Evolutionary conservation across 1,139 yeast genomes (phyloP), one percentile per base, ranked within the genome.

Genomic region (Saccharomyces hybrid): DNA sequence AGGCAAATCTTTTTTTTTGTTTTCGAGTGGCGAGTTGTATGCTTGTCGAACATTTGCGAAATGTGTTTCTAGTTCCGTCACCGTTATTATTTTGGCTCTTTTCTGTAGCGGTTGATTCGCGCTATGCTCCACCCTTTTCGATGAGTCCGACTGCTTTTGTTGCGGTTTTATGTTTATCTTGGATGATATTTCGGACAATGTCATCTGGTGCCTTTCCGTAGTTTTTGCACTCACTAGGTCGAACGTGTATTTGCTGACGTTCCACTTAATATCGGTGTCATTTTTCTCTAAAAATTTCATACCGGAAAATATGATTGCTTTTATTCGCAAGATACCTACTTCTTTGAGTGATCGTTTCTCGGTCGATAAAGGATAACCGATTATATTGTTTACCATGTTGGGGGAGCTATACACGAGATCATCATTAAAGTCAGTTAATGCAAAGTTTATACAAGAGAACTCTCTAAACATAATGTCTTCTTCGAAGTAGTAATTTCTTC

Each of bases 391-490:
- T 19, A 66, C 56, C 9, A 68, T 54, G 12, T 70, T 69, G 4
- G 64, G 63, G 14, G 52, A 56, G 1, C 67, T 64, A 46, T 73
- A 64, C 27, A 75, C 61, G 8, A 59, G 58, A 14, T 73, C 73
- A 63, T 84, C 88, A 60, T 81, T 75, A 63, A 84, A 84, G 64
- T 84, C 90, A 54, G 76, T 76, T 54, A 84, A 73, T 57, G 77
- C 78, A 61, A 71, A 78, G 31, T 75, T 78, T 31, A 84, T 74
- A 2, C 84, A 77, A 53, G 72, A 72, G 59, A 81, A 83, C 56
- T 83, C 89, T 58, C 79, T 79, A 57, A 82, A 71, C 11, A 75
- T 69, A 4, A 83, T 81, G 70, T 85, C 91, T 61, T 85, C 91
- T 27, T 71, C 66, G 61, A 83, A 84, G 55, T 78, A 78, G 58